phyloP scores from a whole-genome alignment of 1,284 basidiomycete species.

The Sporisorium reilianum region DNA sequence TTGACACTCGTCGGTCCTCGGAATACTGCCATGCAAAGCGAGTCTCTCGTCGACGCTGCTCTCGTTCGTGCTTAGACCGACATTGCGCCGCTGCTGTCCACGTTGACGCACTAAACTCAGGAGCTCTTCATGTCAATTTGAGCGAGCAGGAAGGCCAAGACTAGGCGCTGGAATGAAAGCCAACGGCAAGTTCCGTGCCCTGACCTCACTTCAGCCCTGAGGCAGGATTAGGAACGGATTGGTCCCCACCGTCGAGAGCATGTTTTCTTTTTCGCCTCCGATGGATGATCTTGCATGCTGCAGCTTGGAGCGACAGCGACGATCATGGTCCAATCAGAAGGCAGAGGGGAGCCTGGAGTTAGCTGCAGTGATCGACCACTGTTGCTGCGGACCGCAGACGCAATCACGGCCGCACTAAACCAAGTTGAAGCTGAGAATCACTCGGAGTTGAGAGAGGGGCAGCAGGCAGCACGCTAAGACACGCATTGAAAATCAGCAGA shows the following conservation, averaged over 20 bases:
- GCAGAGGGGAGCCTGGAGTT: conserved; percentile 4
- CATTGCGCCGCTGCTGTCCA: conserved; percentile 6
- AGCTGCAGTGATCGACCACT: conserved; percentile 39
- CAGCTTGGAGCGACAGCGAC: not conserved
- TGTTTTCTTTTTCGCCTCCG: not conserved
- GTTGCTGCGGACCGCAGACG: conserved; percentile 19
- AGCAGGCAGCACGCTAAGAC: too few relatives aligned
- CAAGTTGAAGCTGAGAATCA: not conserved
- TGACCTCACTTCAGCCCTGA: not conserved
- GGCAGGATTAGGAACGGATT: too few relatives aligned
- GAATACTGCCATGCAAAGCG: not conserved
- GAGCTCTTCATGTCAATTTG: not conserved
- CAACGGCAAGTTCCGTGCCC: not conserved
- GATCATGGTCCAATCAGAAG: conserved; percentile 20
- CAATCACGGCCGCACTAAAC: not conserved
- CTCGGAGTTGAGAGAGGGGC: conserved; percentile 1
- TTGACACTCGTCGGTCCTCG: not conserved
- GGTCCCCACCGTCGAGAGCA: too few relatives aligned
- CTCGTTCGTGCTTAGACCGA: conserved; percentile 7
- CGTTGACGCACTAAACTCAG: conserved; percentile 4
- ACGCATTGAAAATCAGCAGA: too few relatives aligned
- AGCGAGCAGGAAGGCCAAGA: conserved; percentile 10
- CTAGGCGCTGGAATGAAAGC: conserved; percentile 13
- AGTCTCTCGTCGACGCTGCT: not conserved
- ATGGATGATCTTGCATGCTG: not conserved